A percentile compares a stretch with the other conserved stretches of the same genome.
Conservation (phyloP, 2,329 filamentous ascomycete species). For the Diaporthe sp. region DNA sequence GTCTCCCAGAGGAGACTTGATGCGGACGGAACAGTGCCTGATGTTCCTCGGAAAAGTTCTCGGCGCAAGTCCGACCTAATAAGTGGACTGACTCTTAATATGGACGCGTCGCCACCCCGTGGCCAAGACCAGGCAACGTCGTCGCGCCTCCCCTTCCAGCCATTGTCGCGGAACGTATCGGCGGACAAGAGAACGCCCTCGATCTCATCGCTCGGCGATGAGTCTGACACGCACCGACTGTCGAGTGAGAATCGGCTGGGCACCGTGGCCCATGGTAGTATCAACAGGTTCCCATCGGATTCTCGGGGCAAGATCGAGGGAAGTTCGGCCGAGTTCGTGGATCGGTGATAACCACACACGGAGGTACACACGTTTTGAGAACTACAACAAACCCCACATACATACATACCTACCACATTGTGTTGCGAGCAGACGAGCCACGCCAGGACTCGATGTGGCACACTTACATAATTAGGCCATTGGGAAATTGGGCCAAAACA, state of each 20-base stretch:
- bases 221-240: slow-evolving; percentile 48
- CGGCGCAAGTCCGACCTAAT: slow-evolving; percentile 67
- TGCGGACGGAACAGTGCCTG: slow-evolving; percentile 58
- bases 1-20: slow-evolving; percentile 52
- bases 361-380: neutral
- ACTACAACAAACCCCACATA: neutral
- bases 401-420: neutral
- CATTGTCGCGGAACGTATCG: slow-evolving; percentile 55
- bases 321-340: slow-evolving; percentile 70
- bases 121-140: slow-evolving; percentile 46
- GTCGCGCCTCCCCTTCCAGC: slow-evolving; percentile 68
- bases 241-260: slow-evolving; percentile 64
- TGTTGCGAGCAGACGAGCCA: neutral
- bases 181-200: slow-evolving; percentile 67
- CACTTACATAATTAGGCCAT: slow-evolving; percentile 17
- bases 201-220: slow-evolving; percentile 64
- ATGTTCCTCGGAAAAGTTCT: slow-evolving; percentile 81
- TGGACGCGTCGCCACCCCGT: slow-evolving; percentile 48
- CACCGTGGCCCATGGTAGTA: slow-evolving; percentile 70
- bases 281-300: slow-evolving; percentile 67
- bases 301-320: slow-evolving; percentile 63
- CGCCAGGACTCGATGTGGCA: neutral
- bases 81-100: slow-evolving; percentile 47
- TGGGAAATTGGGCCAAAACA: slow-evolving; percentile 5
- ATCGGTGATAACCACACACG: slow-evolving; percentile 45